A percentile compares a stretch with the other conserved stretches of the same genome.
Evolutionary conservation across 2,329 filamentous ascomycete species (phyloP).

Genomic region (Penicillium rolfsii): DNA sequence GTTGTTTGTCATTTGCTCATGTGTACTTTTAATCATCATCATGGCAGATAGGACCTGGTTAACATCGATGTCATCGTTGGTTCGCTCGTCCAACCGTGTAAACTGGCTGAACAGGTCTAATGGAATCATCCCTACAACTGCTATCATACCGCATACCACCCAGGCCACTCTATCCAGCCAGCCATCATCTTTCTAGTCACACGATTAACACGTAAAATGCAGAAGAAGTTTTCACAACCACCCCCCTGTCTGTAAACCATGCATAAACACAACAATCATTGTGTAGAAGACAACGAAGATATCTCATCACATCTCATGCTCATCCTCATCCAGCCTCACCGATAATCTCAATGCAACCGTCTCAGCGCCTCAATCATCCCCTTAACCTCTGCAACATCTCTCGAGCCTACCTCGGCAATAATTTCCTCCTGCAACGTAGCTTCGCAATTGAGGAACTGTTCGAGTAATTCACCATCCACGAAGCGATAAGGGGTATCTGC

Average conservation of each 20-base stretch:
- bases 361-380: slow-evolving; percentile 62
- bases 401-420: slow-evolving; percentile 52
- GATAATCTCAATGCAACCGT: slow-evolving; percentile 47
- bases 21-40: neutral
- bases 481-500: slow-evolving; percentile 81
- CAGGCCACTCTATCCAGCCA: neutral
- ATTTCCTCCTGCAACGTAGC: slow-evolving; percentile 61
- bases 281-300: neutral
- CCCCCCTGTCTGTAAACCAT: neutral
- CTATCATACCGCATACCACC: neutral
- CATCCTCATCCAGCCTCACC: neutral
- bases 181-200: neutral
- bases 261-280: neutral
- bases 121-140: neutral
- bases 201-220: neutral
- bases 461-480: slow-evolving; percentile 88
- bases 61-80: neutral
- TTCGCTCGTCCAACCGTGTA: neutral
- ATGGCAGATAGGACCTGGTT: neutral
- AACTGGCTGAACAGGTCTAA: neutral
- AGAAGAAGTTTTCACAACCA: neutral
- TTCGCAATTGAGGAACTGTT: slow-evolving; percentile 75
- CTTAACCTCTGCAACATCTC: slow-evolving; percentile 63
- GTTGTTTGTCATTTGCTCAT: slow-evolving; percentile 5
- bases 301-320: neutral